Evolutionary conservation across 495 filamentous ascomycete species (phyloP).

Genomic region (Venustampulla echinocandica): DNA sequence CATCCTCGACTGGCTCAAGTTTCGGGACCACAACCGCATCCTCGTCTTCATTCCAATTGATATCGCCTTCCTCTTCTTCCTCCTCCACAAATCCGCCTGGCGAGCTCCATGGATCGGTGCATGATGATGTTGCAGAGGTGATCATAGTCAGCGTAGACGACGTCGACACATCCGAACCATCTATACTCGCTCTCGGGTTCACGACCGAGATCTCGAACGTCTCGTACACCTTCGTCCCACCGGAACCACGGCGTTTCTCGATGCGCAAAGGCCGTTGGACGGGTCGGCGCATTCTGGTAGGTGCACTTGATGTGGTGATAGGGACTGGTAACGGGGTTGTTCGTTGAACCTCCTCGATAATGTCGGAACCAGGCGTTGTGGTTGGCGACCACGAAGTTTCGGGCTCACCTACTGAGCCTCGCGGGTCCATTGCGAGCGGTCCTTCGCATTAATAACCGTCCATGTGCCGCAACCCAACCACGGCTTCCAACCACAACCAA

Average conservation of each 20-base stretch:
- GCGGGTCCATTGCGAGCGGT: not conserved
- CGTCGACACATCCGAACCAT: slow-evolving; percentile 13
- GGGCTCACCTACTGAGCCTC: not conserved
- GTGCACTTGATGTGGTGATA: not conserved
- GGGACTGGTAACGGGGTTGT: not conserved
- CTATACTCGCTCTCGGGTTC: slow-evolving; percentile 15
- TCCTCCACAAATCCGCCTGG: slow-evolving; percentile 20
- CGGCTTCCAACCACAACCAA: not conserved
- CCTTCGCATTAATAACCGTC: not conserved
- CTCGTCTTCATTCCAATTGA: slow-evolving; percentile 15
- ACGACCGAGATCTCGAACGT: slow-evolving; percentile 5
- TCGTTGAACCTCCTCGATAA: slow-evolving; percentile 19
- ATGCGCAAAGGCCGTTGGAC: slow-evolving; percentile 8
- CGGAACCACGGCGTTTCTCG: slow-evolving; percentile 3
- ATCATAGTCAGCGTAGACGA: slow-evolving; percentile 18
- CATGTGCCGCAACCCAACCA: not conserved
- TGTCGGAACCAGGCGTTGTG: slow-evolving; percentile 11
- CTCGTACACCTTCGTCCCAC: slow-evolving; percentile 10
- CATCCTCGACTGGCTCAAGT: slow-evolving; percentile 20
- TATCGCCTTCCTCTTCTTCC: slow-evolving; percentile 11
- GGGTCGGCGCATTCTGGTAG: slow-evolving; percentile 6
- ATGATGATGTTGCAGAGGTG: slow-evolving; percentile 20
- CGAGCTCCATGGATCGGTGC: slow-evolving; percentile 20
- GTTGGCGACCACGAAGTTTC: slow-evolving; percentile 9
- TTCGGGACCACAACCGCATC: slow-evolving; percentile 16